These are phyloP conservation scores for Astrephomene gubernaculifera DNA, from an alignment of 139 green algal species.

Conservation along the genomic window DNA sequence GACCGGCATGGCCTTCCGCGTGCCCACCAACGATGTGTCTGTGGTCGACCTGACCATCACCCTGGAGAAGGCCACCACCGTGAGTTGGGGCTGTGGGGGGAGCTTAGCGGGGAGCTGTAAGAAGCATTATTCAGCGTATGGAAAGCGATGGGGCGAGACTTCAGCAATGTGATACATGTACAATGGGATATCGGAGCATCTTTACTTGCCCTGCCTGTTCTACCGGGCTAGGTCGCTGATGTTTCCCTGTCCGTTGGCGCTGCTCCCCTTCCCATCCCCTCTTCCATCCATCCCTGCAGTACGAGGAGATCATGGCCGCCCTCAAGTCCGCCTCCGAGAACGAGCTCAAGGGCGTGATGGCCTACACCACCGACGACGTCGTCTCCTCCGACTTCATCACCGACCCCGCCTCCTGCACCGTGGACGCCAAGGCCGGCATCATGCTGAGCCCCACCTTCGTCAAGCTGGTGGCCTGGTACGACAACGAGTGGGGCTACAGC, in stretches of 20 bases:
- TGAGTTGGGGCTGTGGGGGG: not conserved
- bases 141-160: no score
- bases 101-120: no score
- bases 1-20: constrained; percentile 98
- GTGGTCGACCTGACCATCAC: constrained; percentile 96
- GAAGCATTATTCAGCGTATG: no score
- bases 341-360: constrained; percentile 73
- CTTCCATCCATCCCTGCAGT: constrained; percentile 51
- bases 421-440: constrained; percentile 94
- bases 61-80: constrained; percentile 87
- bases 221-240: no score
- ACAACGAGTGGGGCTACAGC: constrained; percentile 95
- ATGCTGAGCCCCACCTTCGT: constrained; percentile 77
- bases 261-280: not conserved
- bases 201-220: no score
- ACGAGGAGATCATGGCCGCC: constrained; percentile 93
- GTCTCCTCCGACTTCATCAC: constrained; percentile 93
- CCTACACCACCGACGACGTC: constrained; percentile 94
- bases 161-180: no score
- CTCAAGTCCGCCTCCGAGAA: constrained; percentile 85
- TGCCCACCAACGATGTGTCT: constrained; percentile 95
- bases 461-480: constrained; percentile 96
- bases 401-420: constrained; percentile 86
- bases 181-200: no score
- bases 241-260: no score